Evolutionary conservation across 371 early-diverging fungal genomes (phyloP).

Genomic region (Rhizopus delemar): DNA sequence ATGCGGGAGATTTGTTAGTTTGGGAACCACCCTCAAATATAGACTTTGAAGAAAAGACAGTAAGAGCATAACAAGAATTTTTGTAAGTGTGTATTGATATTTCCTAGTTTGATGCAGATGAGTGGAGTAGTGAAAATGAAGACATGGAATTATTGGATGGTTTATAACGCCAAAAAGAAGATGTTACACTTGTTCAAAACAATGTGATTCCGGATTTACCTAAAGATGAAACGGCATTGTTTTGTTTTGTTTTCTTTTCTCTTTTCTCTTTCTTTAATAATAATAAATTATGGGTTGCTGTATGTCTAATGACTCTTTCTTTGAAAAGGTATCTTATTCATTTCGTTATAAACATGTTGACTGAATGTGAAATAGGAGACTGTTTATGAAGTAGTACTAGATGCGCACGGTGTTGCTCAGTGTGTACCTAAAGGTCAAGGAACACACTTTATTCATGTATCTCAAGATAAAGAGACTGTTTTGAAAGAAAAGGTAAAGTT

Average conservation of each 20-base stretch:
- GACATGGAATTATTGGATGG: conserved; percentile 9
- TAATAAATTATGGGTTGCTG: conserved; percentile 37
- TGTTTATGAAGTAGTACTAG: conserved; percentile 51
- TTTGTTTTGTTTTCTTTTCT: conserved; percentile 2
- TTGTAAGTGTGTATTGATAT: conserved; percentile 11
- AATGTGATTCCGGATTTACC: conserved; percentile 16
- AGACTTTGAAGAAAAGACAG: conserved; percentile 2
- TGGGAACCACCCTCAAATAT: conserved; percentile 60
- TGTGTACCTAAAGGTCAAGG: conserved; percentile 50
- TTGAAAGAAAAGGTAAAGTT: conserved; percentile 39
- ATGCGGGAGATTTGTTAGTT: conserved; percentile 64
- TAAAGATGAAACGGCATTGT: neutral
- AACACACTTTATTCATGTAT: conserved; percentile 48
- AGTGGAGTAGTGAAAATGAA: conserved; percentile 35
- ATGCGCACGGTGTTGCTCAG: conserved; percentile 46
- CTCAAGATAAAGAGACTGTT: conserved; percentile 38
- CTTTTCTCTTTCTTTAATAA: neutral
- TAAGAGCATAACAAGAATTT: neutral
- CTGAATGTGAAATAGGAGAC: conserved; percentile 26
- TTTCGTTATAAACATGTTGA: neutral
- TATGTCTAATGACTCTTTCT: conserved; percentile 26
- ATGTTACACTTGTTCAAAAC: neutral
- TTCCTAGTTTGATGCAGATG: conserved; percentile 23
- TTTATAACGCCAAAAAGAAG: neutral
- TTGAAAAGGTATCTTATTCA: conserved; percentile 30